A percentile compares a stretch with the other conserved stretches of the same genome.
Conservation (phyloP, 257 asterid genomes). For the Perilla frutescens region DNA sequence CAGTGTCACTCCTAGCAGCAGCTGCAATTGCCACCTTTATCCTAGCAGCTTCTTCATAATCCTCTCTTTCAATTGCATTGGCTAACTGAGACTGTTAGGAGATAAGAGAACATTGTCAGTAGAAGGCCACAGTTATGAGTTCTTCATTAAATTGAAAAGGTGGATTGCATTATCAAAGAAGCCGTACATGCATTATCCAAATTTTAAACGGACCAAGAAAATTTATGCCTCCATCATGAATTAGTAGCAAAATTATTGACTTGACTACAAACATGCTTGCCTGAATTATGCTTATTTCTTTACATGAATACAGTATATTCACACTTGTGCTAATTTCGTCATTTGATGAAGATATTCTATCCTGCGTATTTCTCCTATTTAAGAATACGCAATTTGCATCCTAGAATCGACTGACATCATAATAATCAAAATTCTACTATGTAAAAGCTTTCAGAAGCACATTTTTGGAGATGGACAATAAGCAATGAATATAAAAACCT, state of each 20-base stretch:
- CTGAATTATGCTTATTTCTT: neutral
- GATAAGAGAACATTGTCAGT: slow-evolving; percentile 35
- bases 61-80: slow-evolving; percentile 71
- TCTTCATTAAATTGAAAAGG: neutral
- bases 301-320: neutral
- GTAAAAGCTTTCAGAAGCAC: slow-evolving; percentile 13
- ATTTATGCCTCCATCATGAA: neutral
- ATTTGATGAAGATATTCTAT: neutral
- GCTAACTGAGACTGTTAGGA: slow-evolving; percentile 71
- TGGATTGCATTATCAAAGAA: neutral
- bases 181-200: slow-evolving; percentile 8
- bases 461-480: neutral
- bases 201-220: neutral
- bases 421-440: neutral
- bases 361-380: neutral
- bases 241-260: slow-evolving; percentile 17
- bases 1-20: slow-evolving; percentile 79
- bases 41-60: slow-evolving; percentile 91
- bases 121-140: slow-evolving; percentile 24
- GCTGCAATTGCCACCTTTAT: slow-evolving; percentile 97
- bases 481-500: slow-evolving; percentile 48
- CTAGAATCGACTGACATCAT: neutral
- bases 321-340: slow-evolving; percentile 1
- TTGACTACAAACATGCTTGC: neutral
- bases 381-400: neutral